phyloP scores from a whole-genome alignment of 2,329 filamentous ascomycete species.

The Allantophomopsis lycopodina region DNA sequence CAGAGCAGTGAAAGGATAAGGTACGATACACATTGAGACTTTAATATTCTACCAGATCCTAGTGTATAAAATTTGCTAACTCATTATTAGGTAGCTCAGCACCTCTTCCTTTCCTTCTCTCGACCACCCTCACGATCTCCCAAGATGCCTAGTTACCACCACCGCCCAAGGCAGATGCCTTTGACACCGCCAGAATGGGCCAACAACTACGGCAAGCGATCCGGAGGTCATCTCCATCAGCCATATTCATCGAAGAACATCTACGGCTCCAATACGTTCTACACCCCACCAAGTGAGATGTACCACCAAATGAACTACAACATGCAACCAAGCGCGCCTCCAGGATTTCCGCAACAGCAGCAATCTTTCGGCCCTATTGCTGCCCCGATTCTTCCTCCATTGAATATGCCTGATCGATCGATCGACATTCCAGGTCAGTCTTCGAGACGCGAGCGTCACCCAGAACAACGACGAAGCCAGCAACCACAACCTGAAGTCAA shows the following conservation, averaged over 20 bases:
- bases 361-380: conserved; percentile 28
- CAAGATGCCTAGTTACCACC: conserved; percentile 36
- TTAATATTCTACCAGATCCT: background rate
- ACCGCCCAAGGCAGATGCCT: conserved; percentile 25
- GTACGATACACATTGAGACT: background rate
- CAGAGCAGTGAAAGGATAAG: conserved; percentile 6
- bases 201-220: conserved; percentile 14
- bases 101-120: conserved; percentile 5
- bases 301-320: conserved; percentile 16
- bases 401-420: conserved; percentile 20
- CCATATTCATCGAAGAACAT: conserved; percentile 15
- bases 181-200: conserved; percentile 26
- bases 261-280: conserved; percentile 24
- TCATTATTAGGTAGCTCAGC: background rate
- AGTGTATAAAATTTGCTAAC: background rate
- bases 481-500: conserved; percentile 23
- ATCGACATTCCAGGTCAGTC: conserved; percentile 22
- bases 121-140: conserved; percentile 9
- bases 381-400: conserved; percentile 28
- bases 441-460: conserved; percentile 12
- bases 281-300: conserved; percentile 17
- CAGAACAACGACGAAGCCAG: background rate
- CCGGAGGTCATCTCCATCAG: background rate
- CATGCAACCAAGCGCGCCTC: conserved; percentile 15
- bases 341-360: conserved; percentile 17